A percentile compares a stretch with the other conserved stretches of the same genome.
phyloP scores from a whole-genome alignment of 1,284 basidiomycete species.

The Cutaneotrichosporon arboriforme region DNA sequence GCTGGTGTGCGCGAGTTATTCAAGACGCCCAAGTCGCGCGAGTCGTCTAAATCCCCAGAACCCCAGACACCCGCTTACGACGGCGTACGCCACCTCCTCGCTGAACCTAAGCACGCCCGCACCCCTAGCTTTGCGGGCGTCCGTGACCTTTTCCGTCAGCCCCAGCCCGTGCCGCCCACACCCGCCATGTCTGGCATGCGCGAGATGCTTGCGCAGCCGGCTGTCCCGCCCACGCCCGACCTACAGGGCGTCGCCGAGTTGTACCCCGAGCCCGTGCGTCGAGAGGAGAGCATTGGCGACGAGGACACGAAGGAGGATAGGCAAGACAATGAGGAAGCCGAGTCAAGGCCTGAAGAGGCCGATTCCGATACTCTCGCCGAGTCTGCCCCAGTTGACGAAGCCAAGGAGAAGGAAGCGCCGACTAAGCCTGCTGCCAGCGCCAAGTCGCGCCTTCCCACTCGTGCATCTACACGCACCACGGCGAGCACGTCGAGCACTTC shows the following conservation, averaged over 20 bases:
- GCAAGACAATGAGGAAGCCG: not conserved
- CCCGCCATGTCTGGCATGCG: constrained; percentile 3
- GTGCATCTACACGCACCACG: not conserved
- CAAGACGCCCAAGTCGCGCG: not conserved
- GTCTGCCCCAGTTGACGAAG: no score
- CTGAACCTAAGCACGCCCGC: not conserved
- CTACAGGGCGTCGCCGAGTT: constrained; percentile 25
- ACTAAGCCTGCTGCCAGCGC: no score
- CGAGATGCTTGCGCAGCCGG: constrained; percentile 2
- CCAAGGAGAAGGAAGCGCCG: no score
- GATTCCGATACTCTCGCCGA: no score
- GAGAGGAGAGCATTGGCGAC: not conserved
- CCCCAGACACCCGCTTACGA: not conserved
- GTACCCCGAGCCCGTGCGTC: constrained; percentile 11
- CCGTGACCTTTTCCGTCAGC: constrained; percentile 3
- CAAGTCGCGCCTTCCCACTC: not conserved
- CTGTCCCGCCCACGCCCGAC: constrained; percentile 18
- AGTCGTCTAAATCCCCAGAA: no score
- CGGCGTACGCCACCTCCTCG: constrained; percentile 7
- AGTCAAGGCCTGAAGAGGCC: not conserved
- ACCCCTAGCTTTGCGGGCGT: constrained; percentile 1
- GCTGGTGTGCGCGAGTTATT: constrained; percentile 25
- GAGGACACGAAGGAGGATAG: not conserved
- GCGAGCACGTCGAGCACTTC: not conserved
- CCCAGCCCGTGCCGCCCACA: not conserved